phyloP scores from a whole-genome alignment of 1,139 yeast genomes.

The Yamadazyma dushanensis region DNA sequence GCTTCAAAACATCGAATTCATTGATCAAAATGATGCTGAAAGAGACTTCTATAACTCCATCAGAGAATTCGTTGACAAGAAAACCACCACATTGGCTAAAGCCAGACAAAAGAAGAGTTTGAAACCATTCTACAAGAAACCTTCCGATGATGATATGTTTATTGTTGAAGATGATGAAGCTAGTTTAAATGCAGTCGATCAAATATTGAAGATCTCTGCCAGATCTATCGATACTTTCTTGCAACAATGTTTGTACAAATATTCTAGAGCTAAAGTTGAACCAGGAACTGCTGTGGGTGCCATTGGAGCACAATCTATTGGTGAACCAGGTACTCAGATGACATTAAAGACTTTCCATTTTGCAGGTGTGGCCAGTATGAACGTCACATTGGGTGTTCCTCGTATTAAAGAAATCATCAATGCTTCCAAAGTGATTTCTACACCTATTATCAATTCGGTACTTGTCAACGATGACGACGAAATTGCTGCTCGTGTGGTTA shows the following conservation, averaged over 20 bases:
- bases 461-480: conserved; percentile 92
- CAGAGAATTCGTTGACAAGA: conserved; percentile 56
- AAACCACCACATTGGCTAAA: conserved; percentile 57
- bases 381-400: conserved; percentile 97
- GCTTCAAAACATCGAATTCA: conserved; percentile 48
- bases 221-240: conserved; percentile 66
- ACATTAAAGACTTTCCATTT: conserved; percentile 98
- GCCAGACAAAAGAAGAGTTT: conserved; percentile 58
- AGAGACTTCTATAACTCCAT: conserved; percentile 78
- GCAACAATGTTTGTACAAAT: conserved; percentile 76
- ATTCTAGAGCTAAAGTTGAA: conserved; percentile 88
- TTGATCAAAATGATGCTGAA: conserved; percentile 85
- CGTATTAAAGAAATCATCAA: conserved; percentile 98
- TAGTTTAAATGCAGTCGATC: conserved; percentile 58
- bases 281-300: conserved; percentile 99
- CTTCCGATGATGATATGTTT: conserved; percentile 32
- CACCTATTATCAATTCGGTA: conserved; percentile 95
- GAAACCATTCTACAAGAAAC: conserved; percentile 32
- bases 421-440: conserved; percentile 92
- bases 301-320: conserved; percentile 97
- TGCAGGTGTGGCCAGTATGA: conserved; percentile 99
- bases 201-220: conserved; percentile 70
- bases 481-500: conserved; percentile 97
- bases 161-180: conserved; percentile 48
- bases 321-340: conserved; percentile 99